Evolutionary conservation across 805 yeast genomes (phyloP), one percentile per base, ranked within the genome.

Genomic region (Nakazawaea peltata): DNA sequence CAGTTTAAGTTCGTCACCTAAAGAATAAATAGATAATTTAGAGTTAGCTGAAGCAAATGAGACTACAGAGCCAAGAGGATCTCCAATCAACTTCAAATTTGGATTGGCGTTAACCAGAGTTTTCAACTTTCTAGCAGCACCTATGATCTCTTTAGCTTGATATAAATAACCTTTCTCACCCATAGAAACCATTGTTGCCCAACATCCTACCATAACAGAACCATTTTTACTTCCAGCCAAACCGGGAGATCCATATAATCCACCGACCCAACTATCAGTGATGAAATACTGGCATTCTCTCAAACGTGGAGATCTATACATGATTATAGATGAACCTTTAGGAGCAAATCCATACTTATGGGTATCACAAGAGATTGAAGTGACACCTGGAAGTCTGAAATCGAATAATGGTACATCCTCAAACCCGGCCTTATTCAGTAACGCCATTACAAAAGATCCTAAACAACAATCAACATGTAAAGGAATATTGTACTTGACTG

Each of bases 271-370:
- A 42, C 79, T 84, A 1, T 85, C 65, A 34, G 77, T 69, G 21
- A 88, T 70, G 55, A 79, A 92, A 57, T 92, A 90, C 60, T 92
- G 98, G 49, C 80, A 69, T 44, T 71, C 70, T 39, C 98, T 69
- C 38, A 86, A 67, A 39, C 71, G 68, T 0, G 69, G 48, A 41
- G 69, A 59, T 31, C 97, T 71, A 57, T 92, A 92, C 95, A 92
- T 81, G 47, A 92, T 81, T 17, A 90, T 71, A 1, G 95, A 85
- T 0, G 94, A 81, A 8, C 98, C 98, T 58, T 90, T 90, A 26
- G 98, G 98, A 7, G 97, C 97, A 67, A 90, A 92, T 1, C 97
- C 98, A 52, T 90, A 90, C 57, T 90, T 90, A 65, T 90, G 98
- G n/a, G 98, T 90, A 55, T 90, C 98, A 60, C 97, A 92, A n/a